Evolutionary conservation across 2,329 filamentous ascomycete species (phyloP).

Genomic region (Cryphonectria naterciae): DNA sequence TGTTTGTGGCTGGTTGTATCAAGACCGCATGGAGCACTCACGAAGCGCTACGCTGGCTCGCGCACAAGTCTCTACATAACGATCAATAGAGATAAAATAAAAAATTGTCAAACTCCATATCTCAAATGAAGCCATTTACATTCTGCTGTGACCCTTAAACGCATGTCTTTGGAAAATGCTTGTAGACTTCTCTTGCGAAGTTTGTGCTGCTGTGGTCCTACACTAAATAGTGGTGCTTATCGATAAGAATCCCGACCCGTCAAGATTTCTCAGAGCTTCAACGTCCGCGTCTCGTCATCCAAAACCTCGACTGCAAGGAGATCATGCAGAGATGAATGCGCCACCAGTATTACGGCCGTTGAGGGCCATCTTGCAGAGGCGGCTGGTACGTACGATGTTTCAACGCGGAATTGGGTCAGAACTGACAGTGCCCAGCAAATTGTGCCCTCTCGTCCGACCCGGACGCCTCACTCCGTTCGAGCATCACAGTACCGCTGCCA

Average conservation of each 20-base stretch:
- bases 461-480: slow-evolving; percentile 23
- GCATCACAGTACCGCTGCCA: slow-evolving; percentile 23
- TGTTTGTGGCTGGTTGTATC: background rate
- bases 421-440: slow-evolving; percentile 33
- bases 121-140: background rate
- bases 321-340: slow-evolving; percentile 39
- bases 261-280: slow-evolving; percentile 26
- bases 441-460: slow-evolving; percentile 27
- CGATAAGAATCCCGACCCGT: slow-evolving; percentile 25
- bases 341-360: slow-evolving; percentile 43
- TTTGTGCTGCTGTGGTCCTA: too few species aligned
- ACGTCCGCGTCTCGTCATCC: slow-evolving; percentile 15
- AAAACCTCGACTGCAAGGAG: slow-evolving; percentile 17
- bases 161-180: background rate
- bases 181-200: background rate
- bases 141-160: background rate
- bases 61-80: background rate
- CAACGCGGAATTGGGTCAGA: background rate
- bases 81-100: background rate
- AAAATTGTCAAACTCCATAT: background rate
- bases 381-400: slow-evolving; percentile 33
- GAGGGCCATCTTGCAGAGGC: slow-evolving; percentile 37
- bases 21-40: background rate
- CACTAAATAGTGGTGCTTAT: slow-evolving; percentile 20
- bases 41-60: background rate